Base-by-base conservation (phyloP, 2,329 filamentous ascomycete species). In the Aureobasidium sp. region DNA sequence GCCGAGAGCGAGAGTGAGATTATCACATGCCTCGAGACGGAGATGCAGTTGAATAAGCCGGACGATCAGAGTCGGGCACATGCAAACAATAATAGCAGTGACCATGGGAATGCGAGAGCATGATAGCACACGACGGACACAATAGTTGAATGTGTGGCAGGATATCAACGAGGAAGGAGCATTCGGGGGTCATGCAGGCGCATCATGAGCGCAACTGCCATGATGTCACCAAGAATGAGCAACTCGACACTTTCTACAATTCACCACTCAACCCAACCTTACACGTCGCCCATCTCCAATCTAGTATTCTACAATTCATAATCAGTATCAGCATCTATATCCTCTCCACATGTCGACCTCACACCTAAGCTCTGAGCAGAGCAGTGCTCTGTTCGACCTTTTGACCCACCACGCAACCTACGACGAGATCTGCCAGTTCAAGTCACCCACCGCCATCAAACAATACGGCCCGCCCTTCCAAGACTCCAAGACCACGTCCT, bases 361-460 rank as follows among this genome's bases (percentile, higher is more conserved):
- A 37, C 45, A 36, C 48, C 62, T 63, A 25, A 60, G 36, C 25
- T 69, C 78, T 31, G 70, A 72, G 61, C 79, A 81, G 68, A 74
- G 75, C 20, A 76, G 79, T 63, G 80, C 81, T 48, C 75, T 83
- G 47, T 79, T 83, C 69, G 81, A 83, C 67, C 77, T 83, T 66
- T 70, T 83, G 41, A 80, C 78, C 62, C 81, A 82, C 69, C 75
- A 79, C 71, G 78, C 82, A 67, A 78, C 80, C 44, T 83, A 83
- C 72, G 73, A 81, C 14, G 89, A 94, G 73, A 88, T 91, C 64
- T 82, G 87, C 70, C 81, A 80, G 64, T 91, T 92, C 79, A 89
- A 87, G 68, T 74, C 80, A 41, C 83, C 87, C 0, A 76, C 79
- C 2, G 82, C 85, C 31, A 87, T 91, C 63, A 78, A 81, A 63